Conservation (phyloP, 805 yeast genomes). For the Schwanniomyces vanrijiae region DNA sequence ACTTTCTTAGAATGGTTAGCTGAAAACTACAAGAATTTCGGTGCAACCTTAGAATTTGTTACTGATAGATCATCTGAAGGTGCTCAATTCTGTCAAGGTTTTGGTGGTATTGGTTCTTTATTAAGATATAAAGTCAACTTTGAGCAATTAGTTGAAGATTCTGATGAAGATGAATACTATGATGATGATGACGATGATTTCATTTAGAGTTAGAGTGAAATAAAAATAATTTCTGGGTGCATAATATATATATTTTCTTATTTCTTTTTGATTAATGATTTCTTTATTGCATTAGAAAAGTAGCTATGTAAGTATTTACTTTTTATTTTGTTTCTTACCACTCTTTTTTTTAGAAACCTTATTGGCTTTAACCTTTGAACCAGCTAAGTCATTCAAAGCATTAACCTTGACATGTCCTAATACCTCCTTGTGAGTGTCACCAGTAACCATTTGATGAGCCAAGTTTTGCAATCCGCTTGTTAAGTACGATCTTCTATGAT, state of each 20-base stretch:
- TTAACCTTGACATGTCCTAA: conserved; percentile 68
- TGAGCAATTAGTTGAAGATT: conserved; percentile 88
- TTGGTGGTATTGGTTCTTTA: conserved; percentile 98
- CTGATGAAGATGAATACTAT: conserved; percentile 82
- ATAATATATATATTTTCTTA: not conserved
- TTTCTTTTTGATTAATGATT: not conserved
- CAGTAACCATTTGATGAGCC: conserved; percentile 73
- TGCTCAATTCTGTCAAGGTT: conserved; percentile 96
- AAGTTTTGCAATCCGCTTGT: conserved; percentile 77
- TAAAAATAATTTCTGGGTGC: not conserved
- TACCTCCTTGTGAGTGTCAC: conserved; percentile 63
- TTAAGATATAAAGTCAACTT: conserved; percentile 96
- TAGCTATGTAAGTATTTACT: not conserved
- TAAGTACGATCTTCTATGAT: conserved; percentile 67
- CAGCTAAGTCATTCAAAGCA: conserved; percentile 61
- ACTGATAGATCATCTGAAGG: conserved; percentile 97
- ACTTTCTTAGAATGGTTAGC: conserved; percentile 96
- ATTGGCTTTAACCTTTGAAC: conserved; percentile 8
- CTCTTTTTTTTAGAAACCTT: conserved; percentile 2
- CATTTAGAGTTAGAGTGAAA: conserved; percentile 20
- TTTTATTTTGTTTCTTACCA: not conserved
- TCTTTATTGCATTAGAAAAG: conserved; percentile 2
- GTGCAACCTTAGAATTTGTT: conserved; percentile 95
- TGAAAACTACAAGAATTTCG: conserved; percentile 89
- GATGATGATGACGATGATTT: conserved; percentile 64